Evolutionary conservation across 768 basidiomycete species (phyloP), one percentile per base, ranked within the genome.

Genomic region (Leccinum ochraceum): DNA sequence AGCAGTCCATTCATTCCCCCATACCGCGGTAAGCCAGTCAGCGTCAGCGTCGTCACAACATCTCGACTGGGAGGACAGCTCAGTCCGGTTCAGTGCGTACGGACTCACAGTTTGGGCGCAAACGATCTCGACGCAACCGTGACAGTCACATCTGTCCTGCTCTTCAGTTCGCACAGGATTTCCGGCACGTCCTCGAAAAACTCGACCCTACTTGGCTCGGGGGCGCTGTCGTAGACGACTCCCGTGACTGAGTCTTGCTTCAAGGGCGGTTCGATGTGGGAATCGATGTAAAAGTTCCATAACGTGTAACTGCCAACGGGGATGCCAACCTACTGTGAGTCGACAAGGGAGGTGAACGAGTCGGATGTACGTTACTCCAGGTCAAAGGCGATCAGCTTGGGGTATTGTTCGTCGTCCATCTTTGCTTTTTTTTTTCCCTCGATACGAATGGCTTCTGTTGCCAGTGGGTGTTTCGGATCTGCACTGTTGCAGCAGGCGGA

Each of bases 201-300:
- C 3, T 79, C 77, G 46, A 95, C 83, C 24, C 69, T 71, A 30
- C 1, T 56, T 13, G 64, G 72, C 3, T 61, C 53, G 30, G 20
- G 1, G 13, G 67, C 58, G 39, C 65, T 73, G 53, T 75, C 74
- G 10, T 66, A 66, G 24, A 74, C 63, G 8, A 49, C 56, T 11
- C 69, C 69, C 14, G 69, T 66, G 34, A 22, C 22, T 5, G 48
- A 77, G 24, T 85, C 74, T 50, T 81, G 77, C 58, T 74, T 80
- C 55, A 90, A 73, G 7, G 88, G 85, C 32, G 81, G 83, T 49
- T 80, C 76, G 55, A 90, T 80, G 70, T 93, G 88, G 17, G 86
- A 86, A 71, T 95, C 93, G 56, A 94, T 88, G 92, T 92, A 94
- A 16, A 94, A 78, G 59, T 88, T 83, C 92, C 92, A 94, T 6